These are phyloP conservation scores for Hibiscus mutabilis DNA, from an alignment of 345 rosid genomes.

Conservation along the genomic window DNA sequence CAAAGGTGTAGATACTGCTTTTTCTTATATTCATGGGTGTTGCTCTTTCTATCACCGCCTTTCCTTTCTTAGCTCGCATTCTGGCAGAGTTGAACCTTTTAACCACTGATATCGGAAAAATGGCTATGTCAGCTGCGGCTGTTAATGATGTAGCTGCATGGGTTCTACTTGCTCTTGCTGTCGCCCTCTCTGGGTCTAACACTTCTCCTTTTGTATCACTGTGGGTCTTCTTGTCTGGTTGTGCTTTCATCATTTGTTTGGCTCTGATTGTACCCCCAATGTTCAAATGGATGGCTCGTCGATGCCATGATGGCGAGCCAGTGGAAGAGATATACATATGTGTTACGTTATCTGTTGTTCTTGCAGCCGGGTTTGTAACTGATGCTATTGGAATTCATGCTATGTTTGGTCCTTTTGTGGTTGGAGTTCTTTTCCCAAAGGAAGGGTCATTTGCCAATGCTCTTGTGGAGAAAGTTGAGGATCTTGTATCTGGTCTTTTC, in stretches of 20 bases:
- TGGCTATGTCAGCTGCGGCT: constrained; percentile 79
- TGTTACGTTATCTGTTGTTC: constrained; percentile 41
- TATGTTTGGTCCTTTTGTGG: constrained; percentile 70
- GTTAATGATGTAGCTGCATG: constrained; percentile 76
- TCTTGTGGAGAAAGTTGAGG: constrained; percentile 70
- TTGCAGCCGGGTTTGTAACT: constrained; percentile 57
- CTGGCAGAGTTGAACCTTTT: constrained; percentile 79
- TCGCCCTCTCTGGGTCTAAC: constrained; percentile 49
- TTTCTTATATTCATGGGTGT: constrained; percentile 81
- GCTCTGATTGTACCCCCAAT: constrained; percentile 32
- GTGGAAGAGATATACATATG: constrained; percentile 56
- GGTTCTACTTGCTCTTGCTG: constrained; percentile 77
- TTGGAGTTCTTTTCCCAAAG: constrained; percentile 66
- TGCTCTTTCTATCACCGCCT: constrained; percentile 71
- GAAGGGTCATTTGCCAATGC: constrained; percentile 62
- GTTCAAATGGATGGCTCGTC: constrained; percentile 51
- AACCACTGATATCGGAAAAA: constrained; percentile 63
- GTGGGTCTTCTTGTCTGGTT: constrained; percentile 66
- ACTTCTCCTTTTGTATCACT: constrained; percentile 48
- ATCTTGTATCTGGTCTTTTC: constrained; percentile 66
- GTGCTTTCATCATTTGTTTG: constrained; percentile 38
- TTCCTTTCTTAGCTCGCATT: constrained; percentile 80
- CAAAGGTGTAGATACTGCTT: constrained; percentile 8
- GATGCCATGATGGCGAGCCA: constrained; percentile 74
- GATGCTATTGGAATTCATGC: constrained; percentile 71